Evolutionary conservation across 2,329 filamentous ascomycete species (phyloP), one percentile per base, ranked within the genome.

Genomic region (Exutisphaerella laricina): DNA sequence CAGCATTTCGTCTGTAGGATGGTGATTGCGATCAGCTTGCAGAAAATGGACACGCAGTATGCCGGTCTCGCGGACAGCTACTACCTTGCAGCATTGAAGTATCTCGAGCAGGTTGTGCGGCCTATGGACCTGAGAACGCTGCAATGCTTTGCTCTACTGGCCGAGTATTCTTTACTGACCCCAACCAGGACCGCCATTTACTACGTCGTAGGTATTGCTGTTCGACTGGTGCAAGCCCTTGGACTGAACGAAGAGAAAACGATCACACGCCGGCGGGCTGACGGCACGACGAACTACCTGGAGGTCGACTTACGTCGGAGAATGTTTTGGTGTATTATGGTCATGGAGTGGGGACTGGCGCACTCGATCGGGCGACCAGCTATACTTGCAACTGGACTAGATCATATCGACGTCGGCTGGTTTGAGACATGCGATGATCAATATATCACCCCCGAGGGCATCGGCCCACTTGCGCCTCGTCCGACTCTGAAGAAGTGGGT

Each of bases 51-150:
- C 60, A 79, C 83, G 0, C 82, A 86, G 52, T 97, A 92, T 64
- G 88, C 89, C n/a, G 89, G 89, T 17, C 71, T 97, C 20, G 90
- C 92, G 21, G 90, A 97, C 66, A 89, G 88, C 61, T 97, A 94
- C 67, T 97, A 96, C 59, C 75, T 96, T 16, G 85, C 89, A 17
- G 90, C 90, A 4, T 81, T 97, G 69, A 80, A 83, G 49, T 82
- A 82, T 56, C 80, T 97, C 48, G 86, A 96, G 63, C 79, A 80
- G 2, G 82, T 94, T 8, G 77, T 97, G 41, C 81, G 82, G 40
- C 81, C 84, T n/a, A 95, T 94, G 72, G 87, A 97, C 62, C 67
- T 96, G 21, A 86, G 83, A 57, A 94, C 92, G 0, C 70, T 97
- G 12, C 92, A 97, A 66, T 96, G 90, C 56, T 80, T 96, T 41